Percentiles rank a stretch among this genome's conserved stretches.
These are phyloP conservation scores for Capsella bursapastoris DNA, from an alignment of 345 rosid genomes.

Conservation along the genomic window DNA sequence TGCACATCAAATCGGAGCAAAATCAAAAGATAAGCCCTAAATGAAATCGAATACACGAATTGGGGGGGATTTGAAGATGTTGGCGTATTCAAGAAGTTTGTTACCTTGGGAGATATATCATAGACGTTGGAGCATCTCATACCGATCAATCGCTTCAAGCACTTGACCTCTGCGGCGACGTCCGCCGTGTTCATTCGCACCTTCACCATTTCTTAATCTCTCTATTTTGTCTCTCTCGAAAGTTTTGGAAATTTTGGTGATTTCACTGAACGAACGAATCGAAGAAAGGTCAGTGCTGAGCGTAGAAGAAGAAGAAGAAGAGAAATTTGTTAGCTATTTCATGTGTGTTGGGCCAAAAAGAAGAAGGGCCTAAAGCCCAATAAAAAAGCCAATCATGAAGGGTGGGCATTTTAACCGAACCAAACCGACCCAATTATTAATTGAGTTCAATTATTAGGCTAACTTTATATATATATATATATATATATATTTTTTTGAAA, in stretches of 20 bases:
- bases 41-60: background rate
- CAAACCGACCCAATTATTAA: no score
- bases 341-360: background rate
- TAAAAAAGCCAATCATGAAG: background rate
- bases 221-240: conserved; percentile 4
- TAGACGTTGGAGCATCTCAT: conserved; percentile 98
- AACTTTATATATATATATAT: no score
- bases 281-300: conserved; percentile 1
- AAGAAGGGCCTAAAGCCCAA: conserved; percentile 17
- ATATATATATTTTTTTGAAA: no score
- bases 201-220: conserved; percentile 69
- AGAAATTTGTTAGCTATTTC: background rate
- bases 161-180: conserved; percentile 98
- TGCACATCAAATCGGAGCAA: conserved; percentile 35
- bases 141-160: conserved; percentile 83
- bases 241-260: background rate
- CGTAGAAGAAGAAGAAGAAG: conserved; percentile 2
- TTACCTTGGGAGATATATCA: conserved; percentile 95
- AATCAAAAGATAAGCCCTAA: conserved; percentile 17
- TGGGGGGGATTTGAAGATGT: background rate
- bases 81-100: background rate
- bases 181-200: conserved; percentile 99
- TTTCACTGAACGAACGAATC: conserved; percentile 13
- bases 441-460: no score
- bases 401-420: no score